Evolutionary conservation across 371 early-diverging fungal genomes (phyloP).

Genomic region (Smittium mucronatum): DNA sequence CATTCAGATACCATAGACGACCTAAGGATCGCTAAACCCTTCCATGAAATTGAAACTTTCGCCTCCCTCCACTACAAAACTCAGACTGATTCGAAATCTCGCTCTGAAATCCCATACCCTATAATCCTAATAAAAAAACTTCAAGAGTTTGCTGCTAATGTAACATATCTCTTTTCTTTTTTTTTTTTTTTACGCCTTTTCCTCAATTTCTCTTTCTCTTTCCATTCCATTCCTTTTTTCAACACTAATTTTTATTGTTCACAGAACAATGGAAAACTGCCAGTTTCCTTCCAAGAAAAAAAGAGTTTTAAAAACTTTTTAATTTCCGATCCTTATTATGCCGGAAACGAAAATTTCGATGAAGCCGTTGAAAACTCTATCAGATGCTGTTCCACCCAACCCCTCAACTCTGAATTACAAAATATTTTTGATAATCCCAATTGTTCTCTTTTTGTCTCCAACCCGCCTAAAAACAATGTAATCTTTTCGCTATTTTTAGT

Average conservation of each 20-base stretch:
- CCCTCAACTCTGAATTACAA: not conserved
- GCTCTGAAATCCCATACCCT: conserved; percentile 71
- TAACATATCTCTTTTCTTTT: conserved; percentile 12
- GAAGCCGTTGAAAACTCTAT: not conserved
- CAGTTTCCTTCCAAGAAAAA: not conserved
- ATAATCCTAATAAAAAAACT: conserved; percentile 62
- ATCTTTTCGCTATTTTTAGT: no score
- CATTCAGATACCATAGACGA: conserved; percentile 69
- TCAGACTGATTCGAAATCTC: conserved; percentile 47
- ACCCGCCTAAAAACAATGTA: not conserved
- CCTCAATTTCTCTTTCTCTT: not conserved
- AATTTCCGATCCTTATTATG: not conserved
- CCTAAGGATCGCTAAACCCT: conserved; percentile 70
- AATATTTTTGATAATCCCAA: not conserved
- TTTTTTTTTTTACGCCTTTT: not conserved
- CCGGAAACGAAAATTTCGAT: not conserved
- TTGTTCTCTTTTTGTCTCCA: not conserved
- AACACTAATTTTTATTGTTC: not conserved
- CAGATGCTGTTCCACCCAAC: not conserved
- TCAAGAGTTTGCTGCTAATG: conserved; percentile 43
- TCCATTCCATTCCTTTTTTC: not conserved
- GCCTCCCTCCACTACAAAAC: conserved; percentile 50
- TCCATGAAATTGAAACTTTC: conserved; percentile 48
- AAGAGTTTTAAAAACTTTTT: conserved; percentile 8
- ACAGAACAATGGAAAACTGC: not conserved